Conservation (phyloP, 345 rosid genomes). For the Barbarea vulgaris region DNA sequence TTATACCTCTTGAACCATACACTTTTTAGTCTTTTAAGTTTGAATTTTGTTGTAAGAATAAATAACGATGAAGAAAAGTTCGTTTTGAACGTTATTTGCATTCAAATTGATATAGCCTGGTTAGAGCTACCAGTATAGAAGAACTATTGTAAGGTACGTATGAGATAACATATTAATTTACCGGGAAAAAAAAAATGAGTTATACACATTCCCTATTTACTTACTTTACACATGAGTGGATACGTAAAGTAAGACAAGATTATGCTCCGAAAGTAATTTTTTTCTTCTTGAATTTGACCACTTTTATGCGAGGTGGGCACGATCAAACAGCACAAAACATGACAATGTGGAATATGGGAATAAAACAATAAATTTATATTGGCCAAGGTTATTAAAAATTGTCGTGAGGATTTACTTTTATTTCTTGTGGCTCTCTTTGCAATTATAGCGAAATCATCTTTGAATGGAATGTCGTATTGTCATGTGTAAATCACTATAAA, state of each 20-base stretch:
- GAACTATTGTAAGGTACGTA: background rate
- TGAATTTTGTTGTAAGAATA: conserved; percentile 13
- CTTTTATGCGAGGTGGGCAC: conserved; percentile 8
- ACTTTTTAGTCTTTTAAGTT: background rate
- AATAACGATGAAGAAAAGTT: conserved; percentile 1
- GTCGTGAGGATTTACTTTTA: background rate
- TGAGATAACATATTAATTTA: background rate
- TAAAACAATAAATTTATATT: background rate
- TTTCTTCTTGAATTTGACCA: background rate
- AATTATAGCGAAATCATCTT: background rate
- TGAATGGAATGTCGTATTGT: background rate
- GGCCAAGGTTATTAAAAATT: background rate
- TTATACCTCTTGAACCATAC: conserved; percentile 21
- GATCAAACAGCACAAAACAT: conserved; percentile 8
- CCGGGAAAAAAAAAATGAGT: background rate
- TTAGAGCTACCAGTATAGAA: background rate
- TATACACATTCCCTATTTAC: background rate
- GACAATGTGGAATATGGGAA: background rate
- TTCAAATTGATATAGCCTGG: background rate
- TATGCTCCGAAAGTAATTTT: background rate
- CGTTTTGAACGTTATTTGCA: conserved; percentile 5
- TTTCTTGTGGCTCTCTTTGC: background rate
- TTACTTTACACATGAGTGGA: conserved; percentile 21
- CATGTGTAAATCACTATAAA: background rate
- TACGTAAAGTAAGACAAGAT: conserved; percentile 8